Conservation (phyloP, 495 filamentous ascomycete genomes). For the Geoglossum glabrum region DNA sequence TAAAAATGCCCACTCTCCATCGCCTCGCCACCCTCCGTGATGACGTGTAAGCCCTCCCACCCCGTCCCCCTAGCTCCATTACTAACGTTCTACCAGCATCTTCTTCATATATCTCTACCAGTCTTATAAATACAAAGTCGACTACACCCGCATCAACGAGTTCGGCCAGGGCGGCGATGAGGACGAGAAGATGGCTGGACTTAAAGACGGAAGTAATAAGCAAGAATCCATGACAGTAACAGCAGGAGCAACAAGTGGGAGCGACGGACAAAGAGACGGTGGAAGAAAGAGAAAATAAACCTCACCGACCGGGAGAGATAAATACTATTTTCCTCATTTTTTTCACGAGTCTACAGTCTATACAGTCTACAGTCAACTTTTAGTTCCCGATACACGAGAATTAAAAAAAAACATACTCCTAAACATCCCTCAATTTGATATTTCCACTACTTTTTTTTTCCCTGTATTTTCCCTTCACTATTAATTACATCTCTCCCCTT, state of each 20-base stretch:
- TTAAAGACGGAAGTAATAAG: background rate
- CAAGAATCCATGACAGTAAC: too few species aligned
- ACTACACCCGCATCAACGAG: slow-evolving; percentile 86
- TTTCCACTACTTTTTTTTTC: too few species aligned
- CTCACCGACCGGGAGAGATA: too few species aligned
- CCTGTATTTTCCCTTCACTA: too few species aligned
- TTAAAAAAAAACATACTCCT: too few species aligned
- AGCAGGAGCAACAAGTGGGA: background rate
- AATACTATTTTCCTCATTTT: too few species aligned
- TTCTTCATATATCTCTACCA: slow-evolving; percentile 99
- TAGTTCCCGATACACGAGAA: too few species aligned
- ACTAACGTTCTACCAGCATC: slow-evolving; percentile 26
- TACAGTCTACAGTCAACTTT: too few species aligned
- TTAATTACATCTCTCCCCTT: too few species aligned
- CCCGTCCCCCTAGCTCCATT: background rate
- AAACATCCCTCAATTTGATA: too few species aligned
- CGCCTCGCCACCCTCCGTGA: slow-evolving; percentile 86
- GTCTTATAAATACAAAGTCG: slow-evolving; percentile 76
- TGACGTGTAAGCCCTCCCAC: slow-evolving; percentile 34
- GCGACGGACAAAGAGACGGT: background rate
- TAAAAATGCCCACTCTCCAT: slow-evolving; percentile 96
- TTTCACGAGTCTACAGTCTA: too few species aligned
- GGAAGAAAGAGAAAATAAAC: background rate
- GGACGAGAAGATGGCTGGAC: background rate
- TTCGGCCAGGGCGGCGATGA: slow-evolving; percentile 92